These are phyloP conservation scores for Aspergillus indologenus DNA, from an alignment of 495 filamentous ascomycete species.

Conservation along the genomic window DNA sequence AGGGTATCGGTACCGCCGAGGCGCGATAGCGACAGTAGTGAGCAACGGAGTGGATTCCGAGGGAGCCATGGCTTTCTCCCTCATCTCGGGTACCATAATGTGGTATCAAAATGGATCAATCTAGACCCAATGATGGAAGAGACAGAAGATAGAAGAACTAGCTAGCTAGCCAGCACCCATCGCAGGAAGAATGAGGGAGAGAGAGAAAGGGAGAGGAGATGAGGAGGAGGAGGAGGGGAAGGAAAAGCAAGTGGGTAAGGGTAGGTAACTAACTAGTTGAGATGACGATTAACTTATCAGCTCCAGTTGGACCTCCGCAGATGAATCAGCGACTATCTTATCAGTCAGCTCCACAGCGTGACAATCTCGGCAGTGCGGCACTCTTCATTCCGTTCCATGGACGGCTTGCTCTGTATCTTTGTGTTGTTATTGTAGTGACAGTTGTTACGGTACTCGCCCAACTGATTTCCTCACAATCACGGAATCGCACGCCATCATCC, in stretches of 20 bases:
- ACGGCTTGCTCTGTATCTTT: too few relatives aligned
- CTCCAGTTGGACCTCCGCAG: neutral
- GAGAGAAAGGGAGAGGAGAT: slow-evolving; percentile 6
- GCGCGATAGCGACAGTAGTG: slow-evolving; percentile 31
- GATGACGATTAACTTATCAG: neutral
- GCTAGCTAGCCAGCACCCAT: neutral
- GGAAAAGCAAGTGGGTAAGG: neutral
- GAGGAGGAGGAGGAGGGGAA: neutral
- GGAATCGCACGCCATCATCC: neutral
- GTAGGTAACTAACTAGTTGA: neutral
- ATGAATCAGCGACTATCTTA: neutral
- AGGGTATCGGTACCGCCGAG: slow-evolving; percentile 59
- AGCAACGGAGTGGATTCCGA: slow-evolving; percentile 45
- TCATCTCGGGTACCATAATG: slow-evolving; percentile 29
- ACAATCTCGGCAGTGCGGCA: neutral
- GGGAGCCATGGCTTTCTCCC: slow-evolving; percentile 40
- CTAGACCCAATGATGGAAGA: neutral
- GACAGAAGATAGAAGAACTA: neutral
- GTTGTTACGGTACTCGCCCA: too few relatives aligned
- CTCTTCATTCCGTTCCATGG: neutral
- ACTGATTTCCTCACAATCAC: neutral
- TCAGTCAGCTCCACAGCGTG: neutral
- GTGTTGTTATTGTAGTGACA: too few relatives aligned
- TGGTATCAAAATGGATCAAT: slow-evolving; percentile 4
- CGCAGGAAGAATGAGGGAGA: neutral